Evolutionary conservation across 2,329 filamentous ascomycete species (phyloP).

Genomic region (Curvularia spicifera): DNA sequence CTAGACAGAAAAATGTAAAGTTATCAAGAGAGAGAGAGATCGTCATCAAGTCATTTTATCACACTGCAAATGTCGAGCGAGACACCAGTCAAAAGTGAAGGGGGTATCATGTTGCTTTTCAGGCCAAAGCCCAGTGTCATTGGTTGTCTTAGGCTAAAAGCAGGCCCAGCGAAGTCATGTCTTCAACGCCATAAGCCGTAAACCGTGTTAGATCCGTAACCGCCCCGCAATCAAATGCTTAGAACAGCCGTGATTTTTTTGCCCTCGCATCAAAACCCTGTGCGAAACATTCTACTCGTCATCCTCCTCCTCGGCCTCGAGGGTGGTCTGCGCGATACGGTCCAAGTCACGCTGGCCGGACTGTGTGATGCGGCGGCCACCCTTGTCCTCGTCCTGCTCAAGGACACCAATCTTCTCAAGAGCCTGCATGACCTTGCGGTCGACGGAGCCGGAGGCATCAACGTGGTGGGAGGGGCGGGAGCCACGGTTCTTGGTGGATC

Average conservation of each 20-base stretch:
- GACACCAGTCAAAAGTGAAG: conserved; percentile 1
- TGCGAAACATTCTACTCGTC: conserved; percentile 44
- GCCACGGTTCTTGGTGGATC: conserved; percentile 91
- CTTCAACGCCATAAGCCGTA: conserved; percentile 48
- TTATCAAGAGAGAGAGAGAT: neutral
- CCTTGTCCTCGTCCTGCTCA: conserved; percentile 98
- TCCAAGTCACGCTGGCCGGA: conserved; percentile 98
- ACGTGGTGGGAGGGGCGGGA: conserved; percentile 91
- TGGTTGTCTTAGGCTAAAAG: conserved; percentile 44
- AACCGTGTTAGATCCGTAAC: conserved; percentile 38
- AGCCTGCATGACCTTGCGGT: conserved; percentile 96
- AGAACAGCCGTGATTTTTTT: conserved; percentile 28
- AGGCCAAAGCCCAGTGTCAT: conserved; percentile 44
- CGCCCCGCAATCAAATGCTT: conserved; percentile 36
- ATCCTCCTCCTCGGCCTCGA: conserved; percentile 59
- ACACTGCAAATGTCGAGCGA: neutral
- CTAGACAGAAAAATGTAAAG: neutral
- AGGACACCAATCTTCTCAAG: conserved; percentile 99
- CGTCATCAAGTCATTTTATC: neutral
- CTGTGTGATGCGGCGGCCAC: conserved; percentile 97
- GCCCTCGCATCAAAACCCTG: neutral
- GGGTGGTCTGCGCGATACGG: conserved; percentile 64
- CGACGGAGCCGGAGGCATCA: conserved; percentile 91
- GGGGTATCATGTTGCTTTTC: conserved; percentile 43
- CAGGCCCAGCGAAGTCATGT: conserved; percentile 37